phyloP scores from a whole-genome alignment of 2,329 filamentous ascomycete genomes.

The Alternaria ethzedia region DNA sequence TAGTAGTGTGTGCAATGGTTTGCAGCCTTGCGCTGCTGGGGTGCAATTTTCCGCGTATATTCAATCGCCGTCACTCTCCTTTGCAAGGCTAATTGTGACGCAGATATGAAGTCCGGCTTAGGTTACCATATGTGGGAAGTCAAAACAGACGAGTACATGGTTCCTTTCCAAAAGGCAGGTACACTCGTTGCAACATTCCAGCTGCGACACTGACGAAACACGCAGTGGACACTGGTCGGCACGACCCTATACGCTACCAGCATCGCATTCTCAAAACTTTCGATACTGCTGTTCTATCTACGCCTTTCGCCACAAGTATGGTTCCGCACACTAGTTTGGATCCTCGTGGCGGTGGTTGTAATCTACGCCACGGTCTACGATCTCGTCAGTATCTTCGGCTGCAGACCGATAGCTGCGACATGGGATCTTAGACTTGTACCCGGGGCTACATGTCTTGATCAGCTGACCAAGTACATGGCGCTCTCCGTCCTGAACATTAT shows the following conservation, averaged over 20 bases:
- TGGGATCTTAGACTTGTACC: not conserved
- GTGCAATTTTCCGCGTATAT: not conserved
- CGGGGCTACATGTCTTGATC: not conserved
- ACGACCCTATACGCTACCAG: not conserved
- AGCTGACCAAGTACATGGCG: not conserved
- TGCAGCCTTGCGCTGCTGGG: not conserved
- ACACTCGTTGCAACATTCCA: not conserved
- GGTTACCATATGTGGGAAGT: constrained; percentile 1
- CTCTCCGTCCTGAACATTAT: not conserved
- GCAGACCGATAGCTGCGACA: not conserved
- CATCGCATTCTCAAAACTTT: not conserved
- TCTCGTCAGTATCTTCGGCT: not conserved
- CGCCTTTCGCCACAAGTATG: not conserved
- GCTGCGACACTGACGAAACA: not conserved
- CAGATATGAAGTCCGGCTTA: not conserved
- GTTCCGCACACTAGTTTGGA: not conserved
- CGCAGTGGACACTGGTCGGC: not conserved
- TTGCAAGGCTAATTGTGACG: not conserved
- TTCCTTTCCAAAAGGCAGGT: not conserved
- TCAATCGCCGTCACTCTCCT: fast-evolving
- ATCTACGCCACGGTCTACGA: not conserved
- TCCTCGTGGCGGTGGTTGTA: not conserved
- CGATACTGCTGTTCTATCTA: not conserved
- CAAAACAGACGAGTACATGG: not conserved
- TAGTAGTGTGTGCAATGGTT: not conserved